Percentiles rank a stretch among this genome's conserved stretches.
These are phyloP conservation scores for Meyerozyma guilliermondii DNA, from an alignment of 1,139 yeast genomes.

Conservation along the genomic window DNA sequence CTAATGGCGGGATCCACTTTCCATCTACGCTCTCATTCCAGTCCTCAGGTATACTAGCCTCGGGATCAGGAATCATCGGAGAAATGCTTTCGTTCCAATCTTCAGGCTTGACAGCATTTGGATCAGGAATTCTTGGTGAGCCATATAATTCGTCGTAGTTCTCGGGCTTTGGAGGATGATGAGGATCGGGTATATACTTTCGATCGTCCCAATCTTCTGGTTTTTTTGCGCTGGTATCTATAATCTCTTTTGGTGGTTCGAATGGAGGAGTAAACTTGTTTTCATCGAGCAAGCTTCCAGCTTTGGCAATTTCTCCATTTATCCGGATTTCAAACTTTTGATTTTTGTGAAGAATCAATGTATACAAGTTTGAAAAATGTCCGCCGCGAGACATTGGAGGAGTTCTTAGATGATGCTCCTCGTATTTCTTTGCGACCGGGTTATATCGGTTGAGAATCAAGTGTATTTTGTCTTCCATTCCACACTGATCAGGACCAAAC, in stretches of 20 bases:
- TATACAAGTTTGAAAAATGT: constrained; percentile 62
- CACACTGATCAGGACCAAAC: constrained; percentile 96
- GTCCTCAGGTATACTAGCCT: constrained; percentile 57
- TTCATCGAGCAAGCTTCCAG: constrained; percentile 57
- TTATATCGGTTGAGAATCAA: constrained; percentile 61
- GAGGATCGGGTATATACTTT: constrained; percentile 62
- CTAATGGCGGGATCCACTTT: constrained; percentile 65
- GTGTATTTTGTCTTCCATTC: constrained; percentile 72
- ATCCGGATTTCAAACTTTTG: constrained; percentile 75
- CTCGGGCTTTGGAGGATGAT: constrained; percentile 57
- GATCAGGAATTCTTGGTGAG: constrained; percentile 58
- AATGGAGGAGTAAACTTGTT: constrained; percentile 56
- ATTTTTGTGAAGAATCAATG: constrained; percentile 60
- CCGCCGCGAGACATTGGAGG: constrained; percentile 65
- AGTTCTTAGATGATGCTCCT: constrained; percentile 63
- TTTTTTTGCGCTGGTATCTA: constrained; percentile 57
- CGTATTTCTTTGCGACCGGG: constrained; percentile 50
- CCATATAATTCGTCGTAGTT: constrained; percentile 73
- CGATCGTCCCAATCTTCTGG: constrained; percentile 81
- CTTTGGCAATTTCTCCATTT: constrained; percentile 67
- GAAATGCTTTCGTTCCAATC: constrained; percentile 72
- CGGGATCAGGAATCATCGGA: constrained; percentile 59
- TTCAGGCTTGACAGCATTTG: constrained; percentile 60
- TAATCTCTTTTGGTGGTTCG: constrained; percentile 57
- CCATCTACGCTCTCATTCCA: constrained; percentile 93